Evolutionary conservation across 306 rosid species (phyloP), one percentile per base, ranked within the genome.

Genomic region (Prunus mongolica): DNA sequence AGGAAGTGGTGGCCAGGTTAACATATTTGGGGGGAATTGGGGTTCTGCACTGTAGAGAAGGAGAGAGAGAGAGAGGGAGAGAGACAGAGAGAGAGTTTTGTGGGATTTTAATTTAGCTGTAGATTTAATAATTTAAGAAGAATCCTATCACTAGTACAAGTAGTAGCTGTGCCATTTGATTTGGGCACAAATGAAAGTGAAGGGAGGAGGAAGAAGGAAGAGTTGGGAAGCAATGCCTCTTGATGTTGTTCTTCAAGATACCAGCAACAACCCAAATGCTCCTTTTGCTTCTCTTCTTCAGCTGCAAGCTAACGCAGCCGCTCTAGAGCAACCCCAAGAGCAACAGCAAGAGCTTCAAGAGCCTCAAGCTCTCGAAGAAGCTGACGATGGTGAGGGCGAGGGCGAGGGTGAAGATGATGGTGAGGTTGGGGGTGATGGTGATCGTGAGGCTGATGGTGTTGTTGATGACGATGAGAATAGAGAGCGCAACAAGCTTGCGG

Each of bases 401-500:
- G 67, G 22, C 1, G 93, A 84, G 57, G 78, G n/a, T 24, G 83
- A 84, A 4, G 79, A 51, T 19, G 75, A 45, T 20, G 77, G 8
- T 24, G 78, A 68, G n/a, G 78, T 34, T 45, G 82, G 25, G 5
- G 85, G 55, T 0, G 87, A 79, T 1, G 88, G 30, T 1, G 87
- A 86, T 20, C 81, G 55, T 0, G 84, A 61, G 0, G 90, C 74
- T 12, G 91, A 65, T 8, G 88, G 28, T 6, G 85, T 78, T 45
- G 76, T 19, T 2, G 88, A 64, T 49, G 80, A 75, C 8, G 82
- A 71, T 18, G 81, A 62, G 20, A 62, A 67, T 47, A 45, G 56
- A 19, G 54, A 68, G 63, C 83, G 91, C 30, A 82, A 85, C 3
- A 73, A 85, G 81, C 91, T 93, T 19, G 95, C 78, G 12, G 93